A percentile compares a stretch with the other conserved stretches of the same genome.
These are phyloP conservation scores for Aspergillus awamori DNA, from an alignment of 2,329 filamentous ascomycete genomes.

Conservation along the genomic window DNA sequence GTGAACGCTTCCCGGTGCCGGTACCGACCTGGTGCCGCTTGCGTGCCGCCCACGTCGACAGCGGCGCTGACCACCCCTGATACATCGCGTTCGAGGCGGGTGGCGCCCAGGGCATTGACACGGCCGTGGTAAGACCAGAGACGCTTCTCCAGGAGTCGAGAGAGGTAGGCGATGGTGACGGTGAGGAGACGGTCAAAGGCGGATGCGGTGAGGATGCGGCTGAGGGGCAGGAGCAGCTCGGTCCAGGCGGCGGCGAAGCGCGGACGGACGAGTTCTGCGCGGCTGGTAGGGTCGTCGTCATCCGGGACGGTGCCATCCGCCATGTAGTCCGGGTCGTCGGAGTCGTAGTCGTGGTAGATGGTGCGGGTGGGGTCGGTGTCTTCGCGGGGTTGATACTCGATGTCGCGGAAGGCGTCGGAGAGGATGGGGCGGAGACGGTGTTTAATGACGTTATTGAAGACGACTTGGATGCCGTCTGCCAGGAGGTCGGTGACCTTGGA, in stretches of 20 bases:
- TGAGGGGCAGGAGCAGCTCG: constrained; percentile 79
- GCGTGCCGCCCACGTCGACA: constrained; percentile 41
- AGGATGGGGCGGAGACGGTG: constrained; percentile 81
- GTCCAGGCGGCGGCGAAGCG: constrained; percentile 88
- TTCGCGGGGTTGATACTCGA: constrained; percentile 75
- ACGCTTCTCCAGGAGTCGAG: constrained; percentile 81
- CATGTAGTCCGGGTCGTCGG: constrained; percentile 39
- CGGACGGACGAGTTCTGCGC: constrained; percentile 69
- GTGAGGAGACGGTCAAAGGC: constrained; percentile 78
- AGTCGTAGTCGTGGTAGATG: constrained; percentile 49
- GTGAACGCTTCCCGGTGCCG: constrained; percentile 75
- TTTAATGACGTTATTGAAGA: constrained; percentile 86
- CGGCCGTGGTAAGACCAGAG: constrained; percentile 79
- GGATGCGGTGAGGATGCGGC: constrained; percentile 76
- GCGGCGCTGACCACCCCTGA: constrained; percentile 66
- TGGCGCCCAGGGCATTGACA: constrained; percentile 78
- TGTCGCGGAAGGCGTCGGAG: constrained; percentile 85
- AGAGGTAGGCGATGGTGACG: constrained; percentile 72
- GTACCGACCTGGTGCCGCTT: constrained; percentile 60
- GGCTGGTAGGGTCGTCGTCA: constrained; percentile 40
- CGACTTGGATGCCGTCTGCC: constrained; percentile 78
- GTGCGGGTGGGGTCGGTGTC: constrained; percentile 42
- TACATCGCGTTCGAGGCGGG: constrained; percentile 82
- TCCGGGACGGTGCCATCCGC: constrained; percentile 28
- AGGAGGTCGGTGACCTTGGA: constrained; percentile 80